phyloP scores from a whole-genome alignment of 164 flowering plant genomes.

The Dillenia turbinata region DNA sequence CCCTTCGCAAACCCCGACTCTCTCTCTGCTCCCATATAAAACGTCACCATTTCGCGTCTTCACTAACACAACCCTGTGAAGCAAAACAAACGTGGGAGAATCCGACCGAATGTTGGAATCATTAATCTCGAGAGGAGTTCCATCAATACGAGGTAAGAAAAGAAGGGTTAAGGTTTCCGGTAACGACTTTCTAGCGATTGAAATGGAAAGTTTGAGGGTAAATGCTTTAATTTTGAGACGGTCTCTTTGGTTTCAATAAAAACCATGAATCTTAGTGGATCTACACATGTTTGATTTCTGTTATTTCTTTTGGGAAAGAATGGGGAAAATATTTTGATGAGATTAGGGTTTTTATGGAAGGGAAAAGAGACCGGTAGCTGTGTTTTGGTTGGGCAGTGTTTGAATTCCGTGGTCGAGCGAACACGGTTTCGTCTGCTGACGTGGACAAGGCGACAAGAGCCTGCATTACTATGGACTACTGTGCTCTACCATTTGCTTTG shows the following conservation, averaged over 20 bases:
- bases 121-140: constrained; percentile 33
- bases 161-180: constrained; percentile 49
- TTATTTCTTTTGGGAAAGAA: not conserved
- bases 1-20: constrained; percentile 46
- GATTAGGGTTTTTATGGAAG: too few species aligned
- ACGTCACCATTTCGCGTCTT: not conserved
- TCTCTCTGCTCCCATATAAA: not conserved
- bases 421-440: too few species aligned
- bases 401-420: too few species aligned
- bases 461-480: too few species aligned
- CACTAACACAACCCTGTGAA: constrained; percentile 35
- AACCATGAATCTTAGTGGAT: constrained; percentile 25
- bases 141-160: constrained; percentile 56
- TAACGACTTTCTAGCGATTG: constrained; percentile 8
- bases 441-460: too few species aligned
- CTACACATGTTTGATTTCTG: constrained; percentile 38
- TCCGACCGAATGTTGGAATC: constrained; percentile 43
- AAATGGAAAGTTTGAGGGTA: constrained; percentile 26
- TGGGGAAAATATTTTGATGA: not conserved
- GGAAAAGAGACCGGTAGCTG: too few species aligned
- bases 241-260: constrained; percentile 12
- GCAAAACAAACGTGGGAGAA: constrained; percentile 47
- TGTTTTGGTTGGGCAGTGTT: too few species aligned
- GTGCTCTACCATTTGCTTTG: too few species aligned
- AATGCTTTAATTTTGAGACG: constrained; percentile 41